Conservation (phyloP, 257 asterid species). For the Forsythia viridissima region DNA sequence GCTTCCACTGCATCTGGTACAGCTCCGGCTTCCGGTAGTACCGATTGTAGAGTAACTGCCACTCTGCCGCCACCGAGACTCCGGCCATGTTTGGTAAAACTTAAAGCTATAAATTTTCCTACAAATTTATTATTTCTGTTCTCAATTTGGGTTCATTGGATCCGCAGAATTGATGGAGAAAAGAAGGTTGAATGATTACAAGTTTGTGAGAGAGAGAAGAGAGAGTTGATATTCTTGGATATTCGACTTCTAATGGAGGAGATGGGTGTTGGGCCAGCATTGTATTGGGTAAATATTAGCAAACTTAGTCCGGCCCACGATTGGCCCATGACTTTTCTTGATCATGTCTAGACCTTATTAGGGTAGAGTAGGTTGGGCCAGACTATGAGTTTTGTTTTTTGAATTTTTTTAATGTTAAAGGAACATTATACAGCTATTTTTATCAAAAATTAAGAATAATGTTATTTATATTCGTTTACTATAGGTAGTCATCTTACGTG, state of each 20-base stretch:
- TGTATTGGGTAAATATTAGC: background rate
- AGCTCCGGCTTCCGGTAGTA: constrained; percentile 93
- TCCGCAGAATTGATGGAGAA: background rate
- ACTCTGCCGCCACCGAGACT: constrained; percentile 94
- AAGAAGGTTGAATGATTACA: background rate
- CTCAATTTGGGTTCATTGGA: background rate
- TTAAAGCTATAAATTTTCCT: background rate
- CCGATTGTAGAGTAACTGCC: constrained; percentile 91
- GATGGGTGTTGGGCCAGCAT: background rate
- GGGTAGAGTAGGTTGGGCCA: too few species aligned
- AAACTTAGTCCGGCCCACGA: background rate
- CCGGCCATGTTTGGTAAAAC: constrained; percentile 57
- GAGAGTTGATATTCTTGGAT: background rate
- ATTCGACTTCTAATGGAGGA: background rate
- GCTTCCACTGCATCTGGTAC: constrained; percentile 92
- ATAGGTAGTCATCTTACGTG: too few species aligned
- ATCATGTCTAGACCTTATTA: too few species aligned
- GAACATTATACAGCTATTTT: too few species aligned
- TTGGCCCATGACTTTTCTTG: background rate
- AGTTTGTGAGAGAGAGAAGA: background rate
- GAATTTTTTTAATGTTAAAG: too few species aligned
- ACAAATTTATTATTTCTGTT: background rate
- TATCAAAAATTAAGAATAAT: too few species aligned
- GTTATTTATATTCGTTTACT: too few species aligned
- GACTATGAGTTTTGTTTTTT: background rate